Conservation (phyloP, 257 asterid genomes). For the Ehretia macrophylla region DNA sequence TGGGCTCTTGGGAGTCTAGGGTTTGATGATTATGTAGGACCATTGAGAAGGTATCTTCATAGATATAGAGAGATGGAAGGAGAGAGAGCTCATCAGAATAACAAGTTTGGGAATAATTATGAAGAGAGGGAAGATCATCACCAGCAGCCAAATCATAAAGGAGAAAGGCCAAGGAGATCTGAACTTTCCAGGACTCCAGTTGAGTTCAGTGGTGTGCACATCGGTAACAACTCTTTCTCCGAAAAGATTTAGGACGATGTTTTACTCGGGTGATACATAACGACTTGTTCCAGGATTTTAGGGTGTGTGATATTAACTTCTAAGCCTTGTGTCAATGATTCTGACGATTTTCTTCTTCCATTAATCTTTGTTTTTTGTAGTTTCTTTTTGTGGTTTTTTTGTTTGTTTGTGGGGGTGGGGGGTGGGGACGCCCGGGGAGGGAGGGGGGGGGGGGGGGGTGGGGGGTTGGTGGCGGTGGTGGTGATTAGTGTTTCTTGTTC, state of each 20-base stretch:
- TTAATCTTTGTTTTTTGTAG: no score
- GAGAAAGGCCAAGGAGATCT: constrained; percentile 3
- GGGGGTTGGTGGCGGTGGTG: no score
- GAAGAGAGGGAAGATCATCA: constrained; percentile 10
- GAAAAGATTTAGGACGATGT: not conserved
- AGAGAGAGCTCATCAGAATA: constrained; percentile 11
- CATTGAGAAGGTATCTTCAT: constrained; percentile 15
- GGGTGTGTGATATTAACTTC: not conserved
- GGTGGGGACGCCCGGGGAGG: no score
- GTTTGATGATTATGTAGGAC: constrained; percentile 17
- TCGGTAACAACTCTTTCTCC: constrained; percentile 1
- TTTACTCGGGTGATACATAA: no score
- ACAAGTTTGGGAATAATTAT: not conserved
- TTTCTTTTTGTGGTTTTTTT: no score
- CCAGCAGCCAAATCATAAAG: not conserved
- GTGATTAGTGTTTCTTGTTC: no score
- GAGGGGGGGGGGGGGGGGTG: no score
- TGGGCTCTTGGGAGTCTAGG: constrained; percentile 29
- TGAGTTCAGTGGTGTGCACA: constrained; percentile 8
- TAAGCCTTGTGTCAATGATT: no score
- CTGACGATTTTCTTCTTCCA: no score
- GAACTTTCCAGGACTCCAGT: constrained; percentile 1
- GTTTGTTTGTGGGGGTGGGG: no score
- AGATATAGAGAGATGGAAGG: constrained; percentile 23
- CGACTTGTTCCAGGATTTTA: not conserved